Conservation (phyloP, 441 rosid species). For the Erodium trifolium region DNA sequence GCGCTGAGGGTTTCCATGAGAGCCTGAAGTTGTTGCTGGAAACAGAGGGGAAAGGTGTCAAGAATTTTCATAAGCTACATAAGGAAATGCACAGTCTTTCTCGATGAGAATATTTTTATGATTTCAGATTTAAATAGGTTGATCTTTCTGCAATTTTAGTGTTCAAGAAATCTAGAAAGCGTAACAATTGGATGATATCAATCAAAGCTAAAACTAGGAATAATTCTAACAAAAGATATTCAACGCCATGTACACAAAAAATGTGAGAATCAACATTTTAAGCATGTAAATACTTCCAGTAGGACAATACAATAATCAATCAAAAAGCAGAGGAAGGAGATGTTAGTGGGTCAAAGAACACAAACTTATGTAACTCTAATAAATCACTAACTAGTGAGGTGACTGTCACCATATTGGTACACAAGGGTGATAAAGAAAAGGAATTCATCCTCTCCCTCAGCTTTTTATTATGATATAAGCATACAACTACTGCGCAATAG, state of each 20-base stretch:
- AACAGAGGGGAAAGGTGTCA: constrained; percentile 19
- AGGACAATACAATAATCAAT: background rate
- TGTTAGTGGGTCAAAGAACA: background rate
- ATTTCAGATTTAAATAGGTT: constrained; percentile 17
- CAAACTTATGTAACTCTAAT: background rate
- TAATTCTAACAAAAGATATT: background rate
- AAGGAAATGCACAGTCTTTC: background rate
- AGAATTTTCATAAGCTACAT: background rate
- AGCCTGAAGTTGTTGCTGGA: constrained; percentile 89
- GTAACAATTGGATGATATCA: no score
- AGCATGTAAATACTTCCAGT: background rate
- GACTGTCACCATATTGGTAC: background rate
- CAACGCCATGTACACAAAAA: background rate
- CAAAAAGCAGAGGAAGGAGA: background rate
- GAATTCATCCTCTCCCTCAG: background rate
- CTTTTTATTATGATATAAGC: constrained; percentile 5
- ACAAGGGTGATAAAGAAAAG: background rate
- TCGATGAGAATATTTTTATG: background rate
- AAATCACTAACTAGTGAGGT: background rate
- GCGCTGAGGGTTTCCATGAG: constrained; percentile 93
- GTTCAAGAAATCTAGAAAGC: background rate
- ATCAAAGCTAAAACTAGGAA: background rate
- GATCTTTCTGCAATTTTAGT: constrained; percentile 23
- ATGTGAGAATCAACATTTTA: background rate
- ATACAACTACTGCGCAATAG: background rate